These are phyloP conservation scores for Lactarius hengduanensis DNA, from an alignment of 768 basidiomycete species.

Conservation along the genomic window DNA sequence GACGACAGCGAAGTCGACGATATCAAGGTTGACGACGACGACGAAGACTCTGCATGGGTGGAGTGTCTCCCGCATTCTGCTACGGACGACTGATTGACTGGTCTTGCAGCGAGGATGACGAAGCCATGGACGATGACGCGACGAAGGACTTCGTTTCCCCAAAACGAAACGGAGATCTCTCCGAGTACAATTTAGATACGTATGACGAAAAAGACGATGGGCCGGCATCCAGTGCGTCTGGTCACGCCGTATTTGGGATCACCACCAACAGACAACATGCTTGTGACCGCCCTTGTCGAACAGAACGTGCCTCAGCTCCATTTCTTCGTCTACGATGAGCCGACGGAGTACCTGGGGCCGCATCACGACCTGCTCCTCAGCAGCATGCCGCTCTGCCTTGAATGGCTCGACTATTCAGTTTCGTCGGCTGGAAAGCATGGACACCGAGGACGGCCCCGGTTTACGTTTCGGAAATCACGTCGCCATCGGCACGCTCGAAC, in stretches of 20 bases:
- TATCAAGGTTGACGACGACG: slow-evolving; percentile 43
- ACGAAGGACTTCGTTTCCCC: slow-evolving; percentile 38
- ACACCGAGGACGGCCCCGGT: slow-evolving; percentile 25
- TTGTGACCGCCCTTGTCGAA: slow-evolving; percentile 92
- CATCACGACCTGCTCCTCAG: slow-evolving; percentile 99
- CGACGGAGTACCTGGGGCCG: slow-evolving; percentile 86
- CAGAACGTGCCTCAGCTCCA: slow-evolving; percentile 96
- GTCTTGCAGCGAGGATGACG: slow-evolving; percentile 45
- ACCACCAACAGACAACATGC: slow-evolving; percentile 77
- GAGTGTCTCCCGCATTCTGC: slow-evolving; percentile 55
- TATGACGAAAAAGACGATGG: slow-evolving; percentile 77
- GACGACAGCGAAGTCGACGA: slow-evolving; percentile 69
- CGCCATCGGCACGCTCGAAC: slow-evolving; percentile 95
- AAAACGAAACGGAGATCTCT: slow-evolving; percentile 54
- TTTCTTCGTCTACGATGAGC: slow-evolving; percentile 93
- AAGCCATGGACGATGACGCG: slow-evolving; percentile 57
- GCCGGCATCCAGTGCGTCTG: slow-evolving; percentile 36
- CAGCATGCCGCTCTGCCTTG: slow-evolving; percentile 95
- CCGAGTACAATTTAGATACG: slow-evolving; percentile 85
- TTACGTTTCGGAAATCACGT: slow-evolving; percentile 77
- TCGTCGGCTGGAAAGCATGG: slow-evolving; percentile 41
- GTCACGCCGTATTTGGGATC: slow-evolving; percentile 9
- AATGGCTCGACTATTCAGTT: slow-evolving; percentile 98
- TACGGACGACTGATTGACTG: slow-evolving; percentile 36
- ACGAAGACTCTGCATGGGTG: slow-evolving; percentile 66